Base-by-base conservation (phyloP, 2,329 filamentous ascomycete species). In the Purpureocillium takamizusanense region DNA sequence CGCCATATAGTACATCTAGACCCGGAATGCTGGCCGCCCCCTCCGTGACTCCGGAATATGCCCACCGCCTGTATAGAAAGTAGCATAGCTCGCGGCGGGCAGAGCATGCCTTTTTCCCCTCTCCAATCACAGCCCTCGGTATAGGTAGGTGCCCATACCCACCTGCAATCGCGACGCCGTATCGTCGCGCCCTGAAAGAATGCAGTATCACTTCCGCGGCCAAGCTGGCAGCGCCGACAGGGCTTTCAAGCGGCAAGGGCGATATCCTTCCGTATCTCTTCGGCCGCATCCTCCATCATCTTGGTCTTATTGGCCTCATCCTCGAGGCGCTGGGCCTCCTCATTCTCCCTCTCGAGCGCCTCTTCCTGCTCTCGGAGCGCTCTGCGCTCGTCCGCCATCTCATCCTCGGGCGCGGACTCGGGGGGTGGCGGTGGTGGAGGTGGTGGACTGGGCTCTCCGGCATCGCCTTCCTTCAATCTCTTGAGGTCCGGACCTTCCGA, bases 401-500 rank as follows among this genome's bases (percentile, higher is more conserved):
- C 48, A 18, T 58, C 53, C 31, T 63, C 58, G 29, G 56, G 51
- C n/a, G 51, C 55, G 17, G 56, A 55, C 33, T 66, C 61, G 1
- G 62, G 57, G 1, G 66, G 66, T 7, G 68, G 66, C 3, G 72
- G 70, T 0, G 70, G 66, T 0, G 70, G 67, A 0, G 70, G 71
- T 1, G 72, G 64, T 5, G 68, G 62, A 34, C 48, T 52, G 14
- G 53, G 51, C 33, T 54, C 58, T 35, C 64, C 60, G 27, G 42
- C 42, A 16, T 69, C 66, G 11, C 68, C 63, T 38, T 74, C 70
- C 46, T 69, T 70, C 37, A 71, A 42, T 11, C 70, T 66, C 57
- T 77, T 78, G 21, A 70, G 56, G 29, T 67, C 72, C 16, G 73
- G 74, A n/a, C 67, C 66, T 47, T 81, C 78, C 2, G 65, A 67